These are phyloP conservation scores for Mycena leptocephala DNA, from an alignment of 768 basidiomycete genomes.

Conservation along the genomic window DNA sequence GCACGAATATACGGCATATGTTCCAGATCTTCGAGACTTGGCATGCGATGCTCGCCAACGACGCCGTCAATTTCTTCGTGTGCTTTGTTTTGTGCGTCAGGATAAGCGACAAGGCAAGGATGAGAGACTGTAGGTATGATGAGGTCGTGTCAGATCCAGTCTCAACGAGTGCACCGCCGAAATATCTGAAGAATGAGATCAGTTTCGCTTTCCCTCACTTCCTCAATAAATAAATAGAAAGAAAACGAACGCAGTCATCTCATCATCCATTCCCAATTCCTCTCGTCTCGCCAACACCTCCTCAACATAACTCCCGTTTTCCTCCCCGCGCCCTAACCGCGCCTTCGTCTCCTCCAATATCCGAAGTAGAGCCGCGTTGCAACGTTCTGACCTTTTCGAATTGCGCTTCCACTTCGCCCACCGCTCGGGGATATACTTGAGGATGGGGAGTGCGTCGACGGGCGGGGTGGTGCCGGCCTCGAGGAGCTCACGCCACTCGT, in stretches of 20 bases:
- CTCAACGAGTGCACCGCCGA: background rate
- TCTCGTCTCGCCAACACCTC: background rate
- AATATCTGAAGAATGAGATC: background rate
- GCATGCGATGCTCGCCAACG: background rate
- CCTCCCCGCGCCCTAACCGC: background rate
- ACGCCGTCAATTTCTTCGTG: background rate
- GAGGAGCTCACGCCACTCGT: background rate
- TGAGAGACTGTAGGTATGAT: background rate
- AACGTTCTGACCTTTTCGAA: background rate
- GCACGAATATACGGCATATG: background rate
- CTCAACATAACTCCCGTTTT: background rate
- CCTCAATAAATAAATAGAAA: background rate
- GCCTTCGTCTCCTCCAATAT: background rate
- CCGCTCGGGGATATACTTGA: slow-evolving; percentile 36
- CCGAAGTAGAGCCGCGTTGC: background rate
- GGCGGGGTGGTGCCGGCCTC: slow-evolving; percentile 31
- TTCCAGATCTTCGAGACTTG: background rate
- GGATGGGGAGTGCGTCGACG: slow-evolving; percentile 35
- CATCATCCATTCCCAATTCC: background rate
- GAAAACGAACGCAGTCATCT: background rate
- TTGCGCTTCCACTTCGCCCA: slow-evolving; percentile 4
- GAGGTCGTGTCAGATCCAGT: background rate
- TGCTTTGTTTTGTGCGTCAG: too few species aligned
- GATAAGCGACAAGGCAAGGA: background rate
- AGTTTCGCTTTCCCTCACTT: too few species aligned